phyloP scores from a whole-genome alignment of 2,329 filamentous ascomycete genomes.

The Talaromyces marneffei region DNA sequence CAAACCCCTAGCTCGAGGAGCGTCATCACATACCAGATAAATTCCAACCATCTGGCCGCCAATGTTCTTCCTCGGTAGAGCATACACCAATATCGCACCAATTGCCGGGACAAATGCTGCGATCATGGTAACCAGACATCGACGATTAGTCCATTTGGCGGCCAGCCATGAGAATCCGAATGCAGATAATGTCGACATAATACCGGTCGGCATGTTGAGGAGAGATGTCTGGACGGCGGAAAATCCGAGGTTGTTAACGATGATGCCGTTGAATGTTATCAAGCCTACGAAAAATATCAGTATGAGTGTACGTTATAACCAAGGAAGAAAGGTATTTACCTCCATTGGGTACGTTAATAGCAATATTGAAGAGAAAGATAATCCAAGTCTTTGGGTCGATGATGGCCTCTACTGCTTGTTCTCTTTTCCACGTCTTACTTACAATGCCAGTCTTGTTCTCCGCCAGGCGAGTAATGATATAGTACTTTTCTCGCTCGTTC shows the following conservation, averaged over 20 bases:
- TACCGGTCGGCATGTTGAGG: conserved; percentile 33
- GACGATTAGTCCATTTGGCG: conserved; percentile 26
- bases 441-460: conserved; percentile 37
- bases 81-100: conserved; percentile 27
- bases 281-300: conserved; percentile 20
- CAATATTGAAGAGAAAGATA: conserved; percentile 29
- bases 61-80: conserved; percentile 29
- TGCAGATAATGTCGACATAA: conserved; percentile 30
- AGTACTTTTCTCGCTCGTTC: conserved; percentile 46
- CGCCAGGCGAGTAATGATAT: conserved; percentile 39
- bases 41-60: conserved; percentile 37
- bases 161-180: conserved; percentile 27
- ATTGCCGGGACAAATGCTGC: conserved; percentile 28
- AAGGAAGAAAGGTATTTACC: not conserved
- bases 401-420: conserved; percentile 28
- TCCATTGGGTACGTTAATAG: conserved; percentile 35
- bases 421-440: conserved; percentile 25
- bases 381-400: conserved; percentile 36
- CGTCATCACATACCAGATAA: conserved; percentile 25
- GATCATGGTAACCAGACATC: conserved; percentile 27
- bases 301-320: not conserved
- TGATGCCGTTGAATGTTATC: conserved; percentile 34
- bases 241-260: conserved; percentile 37
- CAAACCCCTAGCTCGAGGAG: not conserved
- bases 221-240: conserved; percentile 30